These are phyloP conservation scores for Cornus controversa DNA, from an alignment of 148 eudicot genomes.

Conservation along the genomic window DNA sequence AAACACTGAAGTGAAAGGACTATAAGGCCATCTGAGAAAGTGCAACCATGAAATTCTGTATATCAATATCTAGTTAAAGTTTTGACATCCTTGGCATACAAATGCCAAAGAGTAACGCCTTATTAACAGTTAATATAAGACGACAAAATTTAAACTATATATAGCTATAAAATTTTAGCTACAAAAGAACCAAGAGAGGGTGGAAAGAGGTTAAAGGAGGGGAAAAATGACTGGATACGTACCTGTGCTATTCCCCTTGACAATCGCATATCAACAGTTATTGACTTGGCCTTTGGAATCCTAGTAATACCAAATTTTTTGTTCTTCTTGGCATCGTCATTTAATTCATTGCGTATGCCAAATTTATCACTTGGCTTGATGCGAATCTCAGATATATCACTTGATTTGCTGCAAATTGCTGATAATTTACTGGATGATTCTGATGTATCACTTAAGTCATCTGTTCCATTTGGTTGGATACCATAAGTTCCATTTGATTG, in stretches of 20 bases:
- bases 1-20: too few relatives aligned
- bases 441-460: constrained; percentile 31
- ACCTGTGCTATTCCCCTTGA: constrained; percentile 97
- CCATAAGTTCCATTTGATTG: constrained; percentile 19
- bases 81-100: background rate
- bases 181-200: constrained; percentile 5
- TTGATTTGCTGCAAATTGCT: constrained; percentile 34
- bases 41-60: too few relatives aligned
- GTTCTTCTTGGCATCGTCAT: constrained; percentile 45
- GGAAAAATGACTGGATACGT: constrained; percentile 18
- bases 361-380: constrained; percentile 34
- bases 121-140: background rate
- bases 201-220: background rate
- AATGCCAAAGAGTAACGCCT: background rate
- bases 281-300: constrained; percentile 78
- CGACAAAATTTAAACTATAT: too few relatives aligned
- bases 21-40: too few relatives aligned
- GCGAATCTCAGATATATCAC: constrained; percentile 42
- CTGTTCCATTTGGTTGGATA: constrained; percentile 19
- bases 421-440: constrained; percentile 23
- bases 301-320: constrained; percentile 66
- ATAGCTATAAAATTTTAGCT: constrained; percentile 1
- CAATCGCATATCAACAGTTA: constrained; percentile 86
- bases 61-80: background rate
- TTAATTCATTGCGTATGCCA: constrained; percentile 41